phyloP scores from a whole-genome alignment of 176 grass and related monocot genomes.

The Triticum turgidum region DNA sequence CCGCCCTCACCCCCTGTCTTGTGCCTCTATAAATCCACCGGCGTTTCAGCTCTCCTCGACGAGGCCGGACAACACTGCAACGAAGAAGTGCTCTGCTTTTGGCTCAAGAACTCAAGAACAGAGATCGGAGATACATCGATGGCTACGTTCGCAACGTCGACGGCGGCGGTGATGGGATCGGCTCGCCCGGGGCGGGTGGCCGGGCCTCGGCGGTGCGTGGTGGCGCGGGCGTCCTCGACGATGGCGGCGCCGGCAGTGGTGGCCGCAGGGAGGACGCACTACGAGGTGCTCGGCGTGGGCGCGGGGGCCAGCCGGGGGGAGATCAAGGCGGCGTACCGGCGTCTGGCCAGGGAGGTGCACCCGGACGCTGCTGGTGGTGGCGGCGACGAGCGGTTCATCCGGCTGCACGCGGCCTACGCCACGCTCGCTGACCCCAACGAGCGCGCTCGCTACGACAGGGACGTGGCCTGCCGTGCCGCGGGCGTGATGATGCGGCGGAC shows the following conservation, averaged over 20 bases:
- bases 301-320: constrained; percentile 41
- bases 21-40: too few species aligned
- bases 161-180: too few species aligned
- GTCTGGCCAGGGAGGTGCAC: constrained; percentile 60
- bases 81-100: too few species aligned
- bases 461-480: background rate
- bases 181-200: too few species aligned
- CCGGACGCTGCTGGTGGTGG: constrained; percentile 38
- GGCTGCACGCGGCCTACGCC: constrained; percentile 66
- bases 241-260: background rate
- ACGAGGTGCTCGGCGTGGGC: constrained; percentile 67
- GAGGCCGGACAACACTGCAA: too few species aligned
- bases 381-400: constrained; percentile 52
- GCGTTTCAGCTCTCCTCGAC: too few species aligned
- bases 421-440: constrained; percentile 61
- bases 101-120: too few species aligned
- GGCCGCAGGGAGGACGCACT: constrained; percentile 34
- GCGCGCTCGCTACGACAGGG: constrained; percentile 60
- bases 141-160: too few species aligned
- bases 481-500: background rate
- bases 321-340: constrained; percentile 77
- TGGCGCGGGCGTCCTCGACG: too few species aligned
- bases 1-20: too few species aligned
- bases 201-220: too few species aligned
- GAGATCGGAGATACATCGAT: too few species aligned